Evolutionary conservation across 148 eudicot genomes (phyloP).

Genomic region (Rheum nobile): DNA sequence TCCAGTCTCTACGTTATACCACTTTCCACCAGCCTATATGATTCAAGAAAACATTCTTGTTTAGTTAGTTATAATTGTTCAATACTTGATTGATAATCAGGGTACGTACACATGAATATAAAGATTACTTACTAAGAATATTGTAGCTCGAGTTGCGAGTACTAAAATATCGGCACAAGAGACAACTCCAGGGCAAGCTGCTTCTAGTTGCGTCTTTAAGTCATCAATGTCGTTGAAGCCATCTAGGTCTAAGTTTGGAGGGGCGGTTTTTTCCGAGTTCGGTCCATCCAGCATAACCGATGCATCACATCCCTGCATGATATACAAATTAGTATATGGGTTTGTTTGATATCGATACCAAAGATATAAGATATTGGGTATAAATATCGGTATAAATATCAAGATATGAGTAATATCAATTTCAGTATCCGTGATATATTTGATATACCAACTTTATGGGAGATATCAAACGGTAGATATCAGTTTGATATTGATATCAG

Average conservation of each 20-base stretch:
- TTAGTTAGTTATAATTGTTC: background rate
- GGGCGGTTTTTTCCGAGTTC: conserved; percentile 63
- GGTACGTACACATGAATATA: background rate
- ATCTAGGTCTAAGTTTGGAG: conserved; percentile 42
- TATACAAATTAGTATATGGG: background rate
- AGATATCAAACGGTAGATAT: too few species aligned
- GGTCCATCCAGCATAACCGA: conserved; percentile 51
- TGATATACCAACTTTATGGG: too few species aligned
- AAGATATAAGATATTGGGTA: too few species aligned
- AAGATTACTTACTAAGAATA: background rate
- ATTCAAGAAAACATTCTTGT: too few species aligned
- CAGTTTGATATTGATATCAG: too few species aligned
- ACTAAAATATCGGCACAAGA: background rate
- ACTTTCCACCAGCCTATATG: background rate
- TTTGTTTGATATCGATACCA: too few species aligned
- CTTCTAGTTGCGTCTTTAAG: conserved; percentile 65
- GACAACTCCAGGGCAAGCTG: background rate
- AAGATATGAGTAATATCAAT: too few species aligned
- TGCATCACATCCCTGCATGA: conserved; percentile 29
- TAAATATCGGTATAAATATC: too few species aligned
- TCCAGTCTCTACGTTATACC: too few species aligned
- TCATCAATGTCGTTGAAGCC: conserved; percentile 23
- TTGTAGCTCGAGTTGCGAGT: background rate
- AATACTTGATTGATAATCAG: too few species aligned
- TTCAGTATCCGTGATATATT: too few species aligned